These are phyloP conservation scores for Achaetomium macrosporum DNA, from an alignment of 2,329 filamentous ascomycete species.

Conservation along the genomic window DNA sequence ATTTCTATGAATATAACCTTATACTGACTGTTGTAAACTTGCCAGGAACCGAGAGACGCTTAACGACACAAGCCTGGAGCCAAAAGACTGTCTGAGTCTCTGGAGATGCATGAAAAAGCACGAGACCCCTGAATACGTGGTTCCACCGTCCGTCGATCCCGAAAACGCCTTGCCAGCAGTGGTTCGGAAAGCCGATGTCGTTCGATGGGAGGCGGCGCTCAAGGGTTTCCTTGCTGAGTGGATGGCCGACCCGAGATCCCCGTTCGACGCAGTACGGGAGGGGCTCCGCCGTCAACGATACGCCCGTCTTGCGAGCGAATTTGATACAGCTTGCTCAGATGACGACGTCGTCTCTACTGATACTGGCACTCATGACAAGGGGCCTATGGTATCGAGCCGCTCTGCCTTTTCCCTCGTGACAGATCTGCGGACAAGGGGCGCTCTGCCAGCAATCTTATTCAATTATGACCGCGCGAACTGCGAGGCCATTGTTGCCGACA, in stretches of 20 bases:
- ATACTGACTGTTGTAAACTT: too few species aligned
- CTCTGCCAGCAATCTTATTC: not conserved
- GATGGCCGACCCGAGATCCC: not conserved
- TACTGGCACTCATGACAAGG: not conserved
- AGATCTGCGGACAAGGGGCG: not conserved
- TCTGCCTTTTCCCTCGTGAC: not conserved
- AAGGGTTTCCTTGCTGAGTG: not conserved
- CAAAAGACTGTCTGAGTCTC: not conserved
- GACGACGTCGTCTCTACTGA: too few species aligned
- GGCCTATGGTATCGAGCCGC: not conserved
- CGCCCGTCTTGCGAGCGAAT: too few species aligned
- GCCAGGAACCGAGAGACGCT: too few species aligned
- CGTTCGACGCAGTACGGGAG: not conserved
- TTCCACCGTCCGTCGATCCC: not conserved
- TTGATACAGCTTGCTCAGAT: too few species aligned
- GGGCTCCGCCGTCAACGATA: not conserved
- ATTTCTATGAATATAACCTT: too few species aligned
- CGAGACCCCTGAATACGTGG: not conserved
- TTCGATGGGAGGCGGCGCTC: not conserved
- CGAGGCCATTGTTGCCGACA: not conserved
- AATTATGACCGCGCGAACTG: not conserved
- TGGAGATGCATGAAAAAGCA: not conserved
- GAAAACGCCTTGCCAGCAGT: not conserved
- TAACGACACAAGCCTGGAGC: not conserved
- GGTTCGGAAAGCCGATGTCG: not conserved